Percentiles rank a stretch among this genome's conserved stretches.
phyloP scores from a whole-genome alignment of 768 basidiomycete genomes.

The Clavulina sp. region DNA sequence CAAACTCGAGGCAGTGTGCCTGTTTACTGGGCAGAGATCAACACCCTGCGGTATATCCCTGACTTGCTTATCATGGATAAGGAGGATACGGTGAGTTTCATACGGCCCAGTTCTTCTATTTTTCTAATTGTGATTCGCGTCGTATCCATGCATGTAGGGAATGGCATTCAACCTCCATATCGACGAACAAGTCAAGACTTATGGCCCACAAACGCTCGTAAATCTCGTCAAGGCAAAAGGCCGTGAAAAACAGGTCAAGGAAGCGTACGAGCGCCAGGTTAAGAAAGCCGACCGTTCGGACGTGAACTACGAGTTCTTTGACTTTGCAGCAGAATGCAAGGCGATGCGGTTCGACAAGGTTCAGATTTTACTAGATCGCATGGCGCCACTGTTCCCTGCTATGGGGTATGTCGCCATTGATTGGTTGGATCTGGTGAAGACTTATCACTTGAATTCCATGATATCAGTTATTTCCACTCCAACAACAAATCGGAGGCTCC shows the following conservation, averaged over 20 bases:
- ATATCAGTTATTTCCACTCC: constrained; percentile 64
- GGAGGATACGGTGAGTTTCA: constrained; percentile 53
- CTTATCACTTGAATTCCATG: no score
- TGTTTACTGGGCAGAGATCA: constrained; percentile 92
- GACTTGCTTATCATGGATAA: constrained; percentile 93
- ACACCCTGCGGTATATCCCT: constrained; percentile 87
- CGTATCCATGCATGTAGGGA: constrained; percentile 27
- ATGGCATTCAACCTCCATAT: constrained; percentile 60
- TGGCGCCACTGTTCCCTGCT: constrained; percentile 48
- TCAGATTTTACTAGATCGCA: constrained; percentile 53
- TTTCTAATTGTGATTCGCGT: constrained; percentile 2
- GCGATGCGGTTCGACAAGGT: constrained; percentile 93
- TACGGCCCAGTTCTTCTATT: not conserved
- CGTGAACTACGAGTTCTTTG: constrained; percentile 85
- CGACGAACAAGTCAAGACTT: constrained; percentile 47
- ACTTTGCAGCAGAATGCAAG: constrained; percentile 92
- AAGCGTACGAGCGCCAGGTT: constrained; percentile 74
- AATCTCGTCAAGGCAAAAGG: constrained; percentile 92
- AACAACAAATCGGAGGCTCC: constrained; percentile 31
- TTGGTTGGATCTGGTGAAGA: constrained; percentile 3
- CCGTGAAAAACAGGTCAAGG: constrained; percentile 84
- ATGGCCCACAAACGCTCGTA: constrained; percentile 65
- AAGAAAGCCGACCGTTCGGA: constrained; percentile 46
- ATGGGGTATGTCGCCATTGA: constrained; percentile 37
- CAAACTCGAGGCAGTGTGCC: constrained; percentile 92